phyloP scores from a whole-genome alignment of 805 yeast species.

The Yueomyces sp. region DNA sequence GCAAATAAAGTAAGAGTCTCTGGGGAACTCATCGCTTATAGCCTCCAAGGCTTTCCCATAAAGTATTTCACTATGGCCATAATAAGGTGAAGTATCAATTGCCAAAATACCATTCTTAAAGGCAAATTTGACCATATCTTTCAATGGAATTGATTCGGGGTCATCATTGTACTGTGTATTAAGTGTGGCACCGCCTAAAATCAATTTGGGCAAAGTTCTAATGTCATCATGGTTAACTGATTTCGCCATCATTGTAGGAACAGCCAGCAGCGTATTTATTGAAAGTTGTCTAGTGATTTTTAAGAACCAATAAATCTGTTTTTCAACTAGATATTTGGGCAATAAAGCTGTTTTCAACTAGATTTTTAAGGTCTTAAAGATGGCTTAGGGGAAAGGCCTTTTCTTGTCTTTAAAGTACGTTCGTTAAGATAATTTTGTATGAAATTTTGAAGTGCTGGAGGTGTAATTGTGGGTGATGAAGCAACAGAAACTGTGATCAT shows the following conservation, averaged over 20 bases:
- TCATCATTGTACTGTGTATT: constrained; percentile 66
- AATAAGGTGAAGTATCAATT: constrained; percentile 85
- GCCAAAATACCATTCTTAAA: constrained; percentile 60
- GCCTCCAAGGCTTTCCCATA: constrained; percentile 51
- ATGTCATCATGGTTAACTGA: background rate
- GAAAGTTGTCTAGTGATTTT: background rate
- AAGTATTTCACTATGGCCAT: constrained; percentile 74
- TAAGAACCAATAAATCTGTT: background rate
- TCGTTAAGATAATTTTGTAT: too few species aligned
- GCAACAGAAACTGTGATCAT: too few species aligned
- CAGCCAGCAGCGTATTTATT: too few species aligned
- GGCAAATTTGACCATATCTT: constrained; percentile 43
- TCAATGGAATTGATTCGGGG: constrained; percentile 47
- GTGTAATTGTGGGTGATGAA: too few species aligned
- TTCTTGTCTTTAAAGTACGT: too few species aligned
- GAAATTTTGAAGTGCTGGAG: too few species aligned
- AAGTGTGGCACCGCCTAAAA: constrained; percentile 84
- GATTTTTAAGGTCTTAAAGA: too few species aligned
- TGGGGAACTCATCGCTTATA: constrained; percentile 27
- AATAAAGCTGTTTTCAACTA: too few species aligned
- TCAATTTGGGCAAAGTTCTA: constrained; percentile 19
- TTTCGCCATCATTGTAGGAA: background rate
- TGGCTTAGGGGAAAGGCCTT: too few species aligned
- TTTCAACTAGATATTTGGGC: too few species aligned
- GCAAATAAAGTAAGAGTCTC: constrained; percentile 57